Conservation (phyloP, 495 filamentous ascomycete genomes). For the Cercophora sp. region DNA sequence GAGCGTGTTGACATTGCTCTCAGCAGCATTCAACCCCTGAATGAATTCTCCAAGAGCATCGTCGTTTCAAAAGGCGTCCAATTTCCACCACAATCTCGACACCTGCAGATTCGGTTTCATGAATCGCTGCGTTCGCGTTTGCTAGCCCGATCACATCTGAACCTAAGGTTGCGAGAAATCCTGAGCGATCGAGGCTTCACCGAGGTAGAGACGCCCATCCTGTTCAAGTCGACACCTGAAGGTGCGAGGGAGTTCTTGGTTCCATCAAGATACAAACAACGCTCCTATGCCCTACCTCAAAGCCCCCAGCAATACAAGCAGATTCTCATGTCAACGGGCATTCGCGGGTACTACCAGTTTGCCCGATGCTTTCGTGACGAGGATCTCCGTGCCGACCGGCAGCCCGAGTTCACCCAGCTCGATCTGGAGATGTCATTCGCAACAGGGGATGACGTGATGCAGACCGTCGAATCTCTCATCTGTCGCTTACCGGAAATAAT, state of each 20-base stretch:
- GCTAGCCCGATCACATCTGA: conserved; percentile 51
- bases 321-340: conserved; percentile 89
- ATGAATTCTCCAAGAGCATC: conserved; percentile 71
- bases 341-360: conserved; percentile 82
- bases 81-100: conserved; percentile 69
- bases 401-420: conserved; percentile 93
- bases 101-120: conserved; percentile 80
- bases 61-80: conserved; percentile 65
- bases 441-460: conserved; percentile 68
- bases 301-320: conserved; percentile 99
- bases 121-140: conserved; percentile 55
- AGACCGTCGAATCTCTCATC: conserved; percentile 61
- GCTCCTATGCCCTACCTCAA: conserved; percentile 88
- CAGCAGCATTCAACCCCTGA: conserved; percentile 61
- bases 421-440: conserved; percentile 92
- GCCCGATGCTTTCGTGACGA: conserved; percentile 95
- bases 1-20: conserved; percentile 38
- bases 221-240: conserved; percentile 98
- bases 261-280: conserved; percentile 66
- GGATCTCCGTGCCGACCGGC: conserved; percentile 85
- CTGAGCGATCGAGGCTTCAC: conserved; percentile 56
- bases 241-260: conserved; percentile 95
- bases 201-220: conserved; percentile 84
- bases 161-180: conserved; percentile 51
- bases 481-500: conserved; percentile 50